A percentile compares a stretch with the other conserved stretches of the same genome.
These are phyloP conservation scores for Ocimum tenuiflorum DNA, from an alignment of 257 asterid genomes.

Conservation along the genomic window DNA sequence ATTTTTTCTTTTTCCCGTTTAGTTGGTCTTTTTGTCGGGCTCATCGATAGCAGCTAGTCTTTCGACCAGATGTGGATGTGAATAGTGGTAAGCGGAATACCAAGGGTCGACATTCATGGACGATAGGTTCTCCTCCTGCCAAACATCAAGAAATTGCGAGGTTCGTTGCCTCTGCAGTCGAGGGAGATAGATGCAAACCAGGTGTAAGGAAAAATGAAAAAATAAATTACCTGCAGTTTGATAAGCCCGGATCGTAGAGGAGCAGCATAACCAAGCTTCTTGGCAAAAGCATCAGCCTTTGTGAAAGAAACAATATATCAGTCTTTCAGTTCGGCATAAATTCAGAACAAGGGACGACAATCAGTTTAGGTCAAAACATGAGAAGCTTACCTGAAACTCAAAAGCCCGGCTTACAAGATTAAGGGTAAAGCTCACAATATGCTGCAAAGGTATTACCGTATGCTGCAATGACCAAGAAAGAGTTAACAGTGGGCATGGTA, in stretches of 20 bases:
- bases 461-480: constrained; percentile 52
- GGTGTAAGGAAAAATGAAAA: too few species aligned
- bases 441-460: constrained; percentile 92
- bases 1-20: constrained; percentile 6
- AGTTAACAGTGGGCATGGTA: background rate
- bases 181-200: too few species aligned
- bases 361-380: background rate
- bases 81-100: constrained; percentile 95
- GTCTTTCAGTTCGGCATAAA: background rate
- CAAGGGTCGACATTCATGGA: constrained; percentile 92
- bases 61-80: constrained; percentile 95
- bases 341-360: background rate
- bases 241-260: constrained; percentile 92
- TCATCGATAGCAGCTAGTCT: constrained; percentile 77
- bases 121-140: constrained; percentile 87
- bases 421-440: constrained; percentile 72
- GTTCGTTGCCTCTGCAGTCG: background rate
- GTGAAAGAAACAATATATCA: constrained; percentile 13
- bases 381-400: constrained; percentile 81
- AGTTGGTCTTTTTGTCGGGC: constrained; percentile 69
- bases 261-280: constrained; percentile 73
- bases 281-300: constrained; percentile 94
- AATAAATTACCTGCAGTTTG: constrained; percentile 66
- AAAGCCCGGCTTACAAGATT: constrained; percentile 92
- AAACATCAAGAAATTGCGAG: constrained; percentile 3